These are phyloP conservation scores for Vicia sativa DNA, from an alignment of 306 rosid genomes.

Conservation along the genomic window DNA sequence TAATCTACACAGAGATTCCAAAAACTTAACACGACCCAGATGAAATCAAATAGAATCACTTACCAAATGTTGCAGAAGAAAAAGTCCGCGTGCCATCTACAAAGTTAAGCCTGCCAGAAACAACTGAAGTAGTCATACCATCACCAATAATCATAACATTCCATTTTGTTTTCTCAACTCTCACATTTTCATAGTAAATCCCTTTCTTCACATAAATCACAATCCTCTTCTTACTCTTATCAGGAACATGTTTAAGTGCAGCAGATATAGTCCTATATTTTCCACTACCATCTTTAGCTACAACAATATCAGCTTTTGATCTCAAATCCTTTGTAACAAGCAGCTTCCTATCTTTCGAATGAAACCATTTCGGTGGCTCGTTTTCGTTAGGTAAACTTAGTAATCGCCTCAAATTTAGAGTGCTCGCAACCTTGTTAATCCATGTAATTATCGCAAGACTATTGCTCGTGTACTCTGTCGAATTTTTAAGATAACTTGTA, in stretches of 20 bases:
- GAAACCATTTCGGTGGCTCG: conserved; percentile 39
- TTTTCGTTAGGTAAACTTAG: conserved; percentile 26
- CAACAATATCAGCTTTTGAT: conserved; percentile 42
- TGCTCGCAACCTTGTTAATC: conserved; percentile 43
- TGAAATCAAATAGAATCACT: background rate
- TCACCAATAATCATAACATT: conserved; percentile 75
- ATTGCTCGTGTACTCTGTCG: conserved; percentile 71
- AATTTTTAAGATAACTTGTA: conserved; percentile 49
- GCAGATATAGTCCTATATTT: conserved; percentile 57
- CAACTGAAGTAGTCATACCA: conserved; percentile 63
- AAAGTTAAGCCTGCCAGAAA: conserved; percentile 52
- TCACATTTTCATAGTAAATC: conserved; percentile 63
- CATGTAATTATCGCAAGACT: conserved; percentile 75
- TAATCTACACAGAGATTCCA: too few relatives aligned
- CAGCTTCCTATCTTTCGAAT: conserved; percentile 37
- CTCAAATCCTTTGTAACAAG: conserved; percentile 33
- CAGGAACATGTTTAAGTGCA: conserved; percentile 62
- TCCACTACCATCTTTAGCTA: conserved; percentile 64
- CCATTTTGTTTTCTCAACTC: conserved; percentile 66
- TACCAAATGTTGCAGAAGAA: conserved; percentile 76
- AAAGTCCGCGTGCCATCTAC: conserved; percentile 79
- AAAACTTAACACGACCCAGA: too few relatives aligned
- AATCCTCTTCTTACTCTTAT: conserved; percentile 53
- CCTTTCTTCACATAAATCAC: conserved; percentile 75
- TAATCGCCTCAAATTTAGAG: conserved; percentile 40